Evolutionary conservation across 441 rosid genomes (phyloP).

Genomic region (Breynia disticha): DNA sequence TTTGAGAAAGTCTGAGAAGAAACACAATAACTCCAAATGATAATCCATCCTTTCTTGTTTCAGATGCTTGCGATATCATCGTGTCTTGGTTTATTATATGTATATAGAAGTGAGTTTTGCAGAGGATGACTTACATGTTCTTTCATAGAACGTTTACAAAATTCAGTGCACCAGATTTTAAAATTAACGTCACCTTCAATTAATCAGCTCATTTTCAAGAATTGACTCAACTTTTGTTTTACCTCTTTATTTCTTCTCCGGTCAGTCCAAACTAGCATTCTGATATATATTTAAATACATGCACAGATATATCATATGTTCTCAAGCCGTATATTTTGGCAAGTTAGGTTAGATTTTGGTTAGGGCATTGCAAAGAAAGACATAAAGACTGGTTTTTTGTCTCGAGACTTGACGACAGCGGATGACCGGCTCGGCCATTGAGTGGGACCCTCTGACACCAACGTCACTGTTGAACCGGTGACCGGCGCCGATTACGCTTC

Average conservation of each 20-base stretch:
- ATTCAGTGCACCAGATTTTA: conserved; percentile 9
- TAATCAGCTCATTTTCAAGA: neutral
- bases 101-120: neutral
- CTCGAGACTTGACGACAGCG: conserved; percentile 18
- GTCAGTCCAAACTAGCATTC: neutral
- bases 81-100: neutral
- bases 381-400: conserved; percentile 11
- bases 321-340: neutral
- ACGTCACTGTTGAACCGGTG: conserved; percentile 18
- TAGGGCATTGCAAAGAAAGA: neutral
- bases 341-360: conserved; percentile 6
- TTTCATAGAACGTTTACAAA: conserved; percentile 6
- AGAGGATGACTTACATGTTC: neutral
- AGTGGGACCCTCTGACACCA: conserved; percentile 18
- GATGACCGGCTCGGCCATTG: conserved; percentile 13
- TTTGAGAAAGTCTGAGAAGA: neutral
- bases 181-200: neutral
- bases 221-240: conserved; percentile 2
- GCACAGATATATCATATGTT: too few species aligned
- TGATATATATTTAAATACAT: neutral
- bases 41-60: neutral
- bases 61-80: conserved; percentile 15
- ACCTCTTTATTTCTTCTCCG: neutral
- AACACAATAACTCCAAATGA: conserved; percentile 1
- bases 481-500: conserved; percentile 34